Evolutionary conservation across 805 yeast species (phyloP).

Genomic region (Myxozyma kluyveri): DNA sequence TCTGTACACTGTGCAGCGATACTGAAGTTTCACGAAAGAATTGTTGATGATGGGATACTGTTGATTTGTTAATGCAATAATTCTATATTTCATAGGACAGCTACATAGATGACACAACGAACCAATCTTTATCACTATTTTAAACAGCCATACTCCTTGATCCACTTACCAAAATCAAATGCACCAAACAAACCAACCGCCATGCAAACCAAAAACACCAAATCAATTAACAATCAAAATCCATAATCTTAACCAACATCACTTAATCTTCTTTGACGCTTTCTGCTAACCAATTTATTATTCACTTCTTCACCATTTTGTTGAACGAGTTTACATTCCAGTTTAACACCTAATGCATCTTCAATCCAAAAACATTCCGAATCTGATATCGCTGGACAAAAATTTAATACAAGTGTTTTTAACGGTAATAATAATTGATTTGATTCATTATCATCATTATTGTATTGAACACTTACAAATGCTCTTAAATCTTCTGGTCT

Average conservation of each 20-base stretch:
- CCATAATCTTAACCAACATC: background rate
- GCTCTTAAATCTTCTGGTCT: background rate
- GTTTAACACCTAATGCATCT: conserved; percentile 2
- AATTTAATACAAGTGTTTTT: conserved; percentile 2
- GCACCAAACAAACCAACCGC: background rate
- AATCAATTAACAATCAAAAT: background rate
- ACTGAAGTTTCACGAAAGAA: too few species aligned
- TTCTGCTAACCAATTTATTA: background rate
- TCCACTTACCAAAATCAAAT: background rate
- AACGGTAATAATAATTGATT: background rate
- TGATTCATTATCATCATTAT: background rate
- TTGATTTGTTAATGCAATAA: too few species aligned
- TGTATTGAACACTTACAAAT: background rate
- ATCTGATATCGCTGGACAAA: conserved; percentile 8
- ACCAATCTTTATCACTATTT: too few species aligned
- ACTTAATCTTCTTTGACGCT: conserved; percentile 3
- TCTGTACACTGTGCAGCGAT: too few species aligned
- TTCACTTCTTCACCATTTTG: too few species aligned
- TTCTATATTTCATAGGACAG: too few species aligned
- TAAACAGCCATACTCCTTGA: too few species aligned
- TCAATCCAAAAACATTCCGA: conserved; percentile 11
- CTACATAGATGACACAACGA: too few species aligned
- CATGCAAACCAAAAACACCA: background rate
- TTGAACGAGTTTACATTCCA: conserved; percentile 4
- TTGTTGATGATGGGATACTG: too few species aligned